Evolutionary conservation across 768 basidiomycete genomes (phyloP).

Genomic region (Suillus clintonianus): DNA sequence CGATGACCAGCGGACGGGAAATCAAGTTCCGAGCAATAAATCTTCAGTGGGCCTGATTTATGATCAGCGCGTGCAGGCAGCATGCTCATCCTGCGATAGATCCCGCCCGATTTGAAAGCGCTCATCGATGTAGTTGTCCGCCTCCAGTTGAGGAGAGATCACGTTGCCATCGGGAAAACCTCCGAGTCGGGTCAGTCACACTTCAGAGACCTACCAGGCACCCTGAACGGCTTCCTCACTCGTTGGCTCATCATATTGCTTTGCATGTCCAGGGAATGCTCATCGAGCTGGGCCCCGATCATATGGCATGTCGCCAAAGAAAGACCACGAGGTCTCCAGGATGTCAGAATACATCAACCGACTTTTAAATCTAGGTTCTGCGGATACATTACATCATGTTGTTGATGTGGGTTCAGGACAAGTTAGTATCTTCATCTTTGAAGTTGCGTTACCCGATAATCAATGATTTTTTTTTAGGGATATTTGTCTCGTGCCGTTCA

Average conservation of each 20-base stretch:
- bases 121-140: conserved; percentile 24
- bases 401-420: conserved; percentile 81
- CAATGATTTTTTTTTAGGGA: conserved; percentile 40
- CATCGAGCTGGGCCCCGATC: conserved; percentile 7
- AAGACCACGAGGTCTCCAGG: conserved; percentile 66
- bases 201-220: not conserved
- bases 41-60: not conserved
- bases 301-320: conserved; percentile 74
- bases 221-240: conserved; percentile 2
- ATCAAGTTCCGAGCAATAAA: not conserved
- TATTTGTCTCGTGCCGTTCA: conserved; percentile 59
- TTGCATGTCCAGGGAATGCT: conserved; percentile 8
- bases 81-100: conserved; percentile 13
- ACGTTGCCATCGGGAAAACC: conserved; percentile 7
- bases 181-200: conserved; percentile 14
- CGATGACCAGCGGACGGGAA: conserved; percentile 2
- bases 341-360: conserved; percentile 58
- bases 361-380: conserved; percentile 31
- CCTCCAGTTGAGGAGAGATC: conserved; percentile 27
- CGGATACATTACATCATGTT: conserved; percentile 38
- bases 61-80: not conserved
- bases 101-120: conserved; percentile 22
- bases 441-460: not conserved
- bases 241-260: not conserved
- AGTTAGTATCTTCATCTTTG: conserved; percentile 33